These are phyloP conservation scores for Capsicum rhomboideum DNA, from an alignment of 257 asterid genomes.

Conservation along the genomic window DNA sequence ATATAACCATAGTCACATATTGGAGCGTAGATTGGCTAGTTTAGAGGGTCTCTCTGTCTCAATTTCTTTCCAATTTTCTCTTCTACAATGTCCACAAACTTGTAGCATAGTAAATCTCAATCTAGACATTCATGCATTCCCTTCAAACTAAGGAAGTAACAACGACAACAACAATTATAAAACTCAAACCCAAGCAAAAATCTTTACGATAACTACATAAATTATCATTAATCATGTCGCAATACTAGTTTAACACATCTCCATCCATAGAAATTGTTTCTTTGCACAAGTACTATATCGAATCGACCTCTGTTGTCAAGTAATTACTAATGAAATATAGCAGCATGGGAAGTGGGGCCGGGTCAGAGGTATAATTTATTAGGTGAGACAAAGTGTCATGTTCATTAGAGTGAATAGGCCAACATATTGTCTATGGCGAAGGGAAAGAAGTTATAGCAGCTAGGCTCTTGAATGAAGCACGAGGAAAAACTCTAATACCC, in stretches of 20 bases:
- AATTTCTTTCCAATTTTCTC: not conserved
- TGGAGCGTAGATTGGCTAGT: not conserved
- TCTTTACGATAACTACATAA: not conserved
- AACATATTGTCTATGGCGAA: not conserved
- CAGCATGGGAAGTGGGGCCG: slow-evolving; percentile 18
- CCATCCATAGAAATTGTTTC: not conserved
- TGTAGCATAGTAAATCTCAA: no score
- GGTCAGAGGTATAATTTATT: not conserved
- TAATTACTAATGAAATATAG: no score
- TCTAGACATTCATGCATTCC: no score
- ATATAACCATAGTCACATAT: not conserved
- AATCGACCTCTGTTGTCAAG: not conserved
- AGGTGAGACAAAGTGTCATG: slow-evolving; percentile 21
- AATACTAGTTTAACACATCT: not conserved
- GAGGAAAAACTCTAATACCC: slow-evolving; percentile 1
- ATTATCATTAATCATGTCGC: not conserved
- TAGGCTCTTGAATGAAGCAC: slow-evolving; percentile 8
- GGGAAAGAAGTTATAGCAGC: slow-evolving; percentile 12
- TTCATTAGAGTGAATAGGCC: slow-evolving; percentile 5
- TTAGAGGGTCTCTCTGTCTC: not conserved
- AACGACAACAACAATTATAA: not conserved
- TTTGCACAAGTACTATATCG: not conserved
- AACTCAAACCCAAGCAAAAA: not conserved
- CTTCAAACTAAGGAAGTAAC: not conserved
- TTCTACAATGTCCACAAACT: not conserved